A percentile compares a stretch with the other conserved stretches of the same genome.
phyloP scores from a whole-genome alignment of 1,139 yeast genomes.

The Torulaspora pretoriensis region DNA sequence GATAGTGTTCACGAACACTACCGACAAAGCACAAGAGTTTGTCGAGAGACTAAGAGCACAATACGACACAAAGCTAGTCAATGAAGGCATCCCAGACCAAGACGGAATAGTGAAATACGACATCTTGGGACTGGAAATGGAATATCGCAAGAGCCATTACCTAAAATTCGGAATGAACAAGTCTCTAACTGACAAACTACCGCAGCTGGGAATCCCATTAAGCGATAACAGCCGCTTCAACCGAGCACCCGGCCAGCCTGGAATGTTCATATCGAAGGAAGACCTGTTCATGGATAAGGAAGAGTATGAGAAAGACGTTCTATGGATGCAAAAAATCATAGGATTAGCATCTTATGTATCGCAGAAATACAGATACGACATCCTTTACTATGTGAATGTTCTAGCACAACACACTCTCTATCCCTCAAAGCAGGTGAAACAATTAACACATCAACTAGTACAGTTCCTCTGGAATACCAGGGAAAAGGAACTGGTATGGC shows the following conservation, averaged over 20 bases:
- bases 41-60: background rate
- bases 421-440: no score
- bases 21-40: background rate
- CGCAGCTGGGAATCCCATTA: constrained; percentile 1
- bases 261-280: constrained; percentile 1
- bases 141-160: background rate
- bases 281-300: background rate
- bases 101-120: constrained; percentile 2
- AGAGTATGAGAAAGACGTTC: background rate
- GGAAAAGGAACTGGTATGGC: no score
- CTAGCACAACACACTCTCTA: background rate
- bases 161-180: background rate
- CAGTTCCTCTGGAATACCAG: no score
- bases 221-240: background rate
- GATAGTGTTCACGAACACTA: background rate
- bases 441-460: no score
- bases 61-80: constrained; percentile 2
- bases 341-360: constrained; percentile 4
- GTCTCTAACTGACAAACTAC: background rate
- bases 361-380: constrained; percentile 1
- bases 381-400: background rate
- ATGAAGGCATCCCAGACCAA: background rate
- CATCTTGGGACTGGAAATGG: background rate
- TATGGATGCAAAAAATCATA: constrained; percentile 4
- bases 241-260: background rate